phyloP scores from a whole-genome alignment of 2,329 filamentous ascomycete species.

The Phyllachora maydis region DNA sequence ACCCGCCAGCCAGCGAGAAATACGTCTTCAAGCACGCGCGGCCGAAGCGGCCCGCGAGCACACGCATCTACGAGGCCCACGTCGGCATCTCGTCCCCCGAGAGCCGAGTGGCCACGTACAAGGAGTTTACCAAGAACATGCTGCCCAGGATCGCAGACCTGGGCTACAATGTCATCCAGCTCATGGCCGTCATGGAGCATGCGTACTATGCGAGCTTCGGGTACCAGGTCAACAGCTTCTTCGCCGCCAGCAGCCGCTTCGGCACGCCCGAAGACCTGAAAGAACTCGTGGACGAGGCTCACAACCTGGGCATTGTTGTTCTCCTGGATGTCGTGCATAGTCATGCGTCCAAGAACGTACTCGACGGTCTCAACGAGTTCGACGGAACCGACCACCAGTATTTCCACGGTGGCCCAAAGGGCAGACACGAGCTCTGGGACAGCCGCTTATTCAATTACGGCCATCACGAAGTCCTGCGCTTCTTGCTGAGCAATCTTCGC shows the following conservation, averaged over 20 bases:
- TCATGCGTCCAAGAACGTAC: conserved; percentile 91
- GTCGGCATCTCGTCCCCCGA: conserved; percentile 93
- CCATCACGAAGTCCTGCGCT: conserved; percentile 83
- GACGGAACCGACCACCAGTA: conserved; percentile 90
- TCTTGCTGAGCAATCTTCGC: conserved; percentile 80
- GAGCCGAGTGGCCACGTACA: conserved; percentile 76
- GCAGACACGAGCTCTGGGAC: conserved; percentile 86
- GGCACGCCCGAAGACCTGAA: conserved; percentile 88
- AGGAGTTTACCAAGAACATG: conserved; percentile 88
- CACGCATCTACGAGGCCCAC: conserved; percentile 96
- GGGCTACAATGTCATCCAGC: conserved; percentile 92
- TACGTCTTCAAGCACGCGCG: conserved; percentile 72
- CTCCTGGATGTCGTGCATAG: conserved; percentile 93
- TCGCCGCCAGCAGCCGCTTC: conserved; percentile 89
- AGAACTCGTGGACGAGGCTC: conserved; percentile 88
- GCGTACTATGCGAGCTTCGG: conserved; percentile 98
- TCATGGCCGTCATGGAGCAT: conserved; percentile 99
- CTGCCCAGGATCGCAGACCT: conserved; percentile 75
- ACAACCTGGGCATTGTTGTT: conserved; percentile 75
- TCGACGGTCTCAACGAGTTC: conserved; percentile 89
- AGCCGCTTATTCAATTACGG: conserved; percentile 96
- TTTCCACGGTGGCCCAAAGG: conserved; percentile 74
- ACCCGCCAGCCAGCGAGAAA: conserved; percentile 54
- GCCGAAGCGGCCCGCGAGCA: conserved; percentile 66
- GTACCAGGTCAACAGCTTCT: conserved; percentile 98